Evolutionary conservation across 495 filamentous ascomycete species (phyloP).

Genomic region (Cercophora sp.): DNA sequence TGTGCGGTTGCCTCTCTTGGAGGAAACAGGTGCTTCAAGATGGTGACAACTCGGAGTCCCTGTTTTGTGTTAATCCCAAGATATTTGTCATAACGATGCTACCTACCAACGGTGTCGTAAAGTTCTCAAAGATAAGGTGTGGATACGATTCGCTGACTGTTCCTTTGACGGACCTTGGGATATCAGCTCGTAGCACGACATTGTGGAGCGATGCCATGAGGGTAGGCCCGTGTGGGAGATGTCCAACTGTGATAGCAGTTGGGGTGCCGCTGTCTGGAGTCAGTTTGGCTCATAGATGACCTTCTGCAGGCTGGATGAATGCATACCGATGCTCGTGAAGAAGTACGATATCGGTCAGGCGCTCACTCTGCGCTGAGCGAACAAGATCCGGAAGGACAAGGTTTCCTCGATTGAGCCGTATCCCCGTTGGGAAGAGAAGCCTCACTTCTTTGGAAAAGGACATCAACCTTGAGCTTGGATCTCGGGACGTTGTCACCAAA

Average conservation of each 20-base stretch:
- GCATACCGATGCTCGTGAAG: constrained; percentile 73
- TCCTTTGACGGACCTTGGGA: constrained; percentile 79
- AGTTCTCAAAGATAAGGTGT: constrained; percentile 93
- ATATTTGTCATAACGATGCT: too few species aligned
- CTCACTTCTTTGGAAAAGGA: constrained; percentile 96
- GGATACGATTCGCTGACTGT: constrained; percentile 94
- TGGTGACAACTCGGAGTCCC: constrained; percentile 78
- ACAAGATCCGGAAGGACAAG: constrained; percentile 82
- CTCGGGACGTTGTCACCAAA: constrained; percentile 87
- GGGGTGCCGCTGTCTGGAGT: constrained; percentile 62
- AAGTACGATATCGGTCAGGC: constrained; percentile 79
- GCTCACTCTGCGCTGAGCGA: constrained; percentile 68
- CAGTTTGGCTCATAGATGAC: too few species aligned
- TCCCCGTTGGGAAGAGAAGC: constrained; percentile 82
- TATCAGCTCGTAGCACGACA: constrained; percentile 88
- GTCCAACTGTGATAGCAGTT: constrained; percentile 80
- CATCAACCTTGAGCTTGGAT: constrained; percentile 76
- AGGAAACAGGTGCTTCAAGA: constrained; percentile 92
- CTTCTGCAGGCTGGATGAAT: background rate
- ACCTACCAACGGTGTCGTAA: constrained; percentile 63
- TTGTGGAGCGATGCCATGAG: constrained; percentile 91
- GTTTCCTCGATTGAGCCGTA: constrained; percentile 89
- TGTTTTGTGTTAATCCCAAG: too few species aligned
- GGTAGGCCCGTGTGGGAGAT: constrained; percentile 92
- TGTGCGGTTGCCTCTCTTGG: constrained; percentile 69